Evolutionary conservation across 148 eudicot species (phyloP).

Genomic region (Talinum fruticosum): DNA sequence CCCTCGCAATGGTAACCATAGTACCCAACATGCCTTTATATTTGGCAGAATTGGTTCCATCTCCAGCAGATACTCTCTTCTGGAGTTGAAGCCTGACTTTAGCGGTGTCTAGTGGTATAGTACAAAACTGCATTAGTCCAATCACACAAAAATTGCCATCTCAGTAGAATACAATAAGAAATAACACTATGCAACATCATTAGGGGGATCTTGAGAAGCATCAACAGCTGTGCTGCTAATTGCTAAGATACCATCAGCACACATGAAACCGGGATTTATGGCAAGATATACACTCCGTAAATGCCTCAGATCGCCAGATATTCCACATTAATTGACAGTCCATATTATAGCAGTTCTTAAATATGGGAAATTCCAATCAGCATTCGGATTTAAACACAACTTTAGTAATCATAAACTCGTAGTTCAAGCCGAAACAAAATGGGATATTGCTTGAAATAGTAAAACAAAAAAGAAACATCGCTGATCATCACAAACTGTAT

Average conservation of each 20-base stretch:
- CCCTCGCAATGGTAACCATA: constrained; percentile 53
- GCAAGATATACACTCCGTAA: background rate
- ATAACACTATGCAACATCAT: background rate
- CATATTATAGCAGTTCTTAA: background rate
- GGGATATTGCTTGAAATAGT: background rate
- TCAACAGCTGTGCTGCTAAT: background rate
- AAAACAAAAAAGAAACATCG: background rate
- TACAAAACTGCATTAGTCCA: constrained; percentile 53
- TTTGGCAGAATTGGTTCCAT: constrained; percentile 39
- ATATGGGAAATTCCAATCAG: background rate
- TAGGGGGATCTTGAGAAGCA: background rate
- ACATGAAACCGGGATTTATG: background rate
- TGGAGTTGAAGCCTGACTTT: constrained; percentile 77
- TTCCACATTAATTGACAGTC: background rate
- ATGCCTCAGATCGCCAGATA: background rate
- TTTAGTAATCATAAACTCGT: background rate
- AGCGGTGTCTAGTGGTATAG: constrained; percentile 65
- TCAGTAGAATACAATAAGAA: constrained; percentile 8
- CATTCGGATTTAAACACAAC: background rate
- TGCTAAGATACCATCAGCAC: background rate
- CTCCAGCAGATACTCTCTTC: constrained; percentile 41
- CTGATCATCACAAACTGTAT: background rate
- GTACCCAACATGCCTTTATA: constrained; percentile 60
- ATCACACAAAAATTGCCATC: constrained; percentile 18
- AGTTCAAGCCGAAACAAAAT: background rate